Percentiles rank a stretch among this genome's conserved stretches.
Conservation (phyloP, 2,329 filamentous ascomycete species). For the Cercospora janseana region DNA sequence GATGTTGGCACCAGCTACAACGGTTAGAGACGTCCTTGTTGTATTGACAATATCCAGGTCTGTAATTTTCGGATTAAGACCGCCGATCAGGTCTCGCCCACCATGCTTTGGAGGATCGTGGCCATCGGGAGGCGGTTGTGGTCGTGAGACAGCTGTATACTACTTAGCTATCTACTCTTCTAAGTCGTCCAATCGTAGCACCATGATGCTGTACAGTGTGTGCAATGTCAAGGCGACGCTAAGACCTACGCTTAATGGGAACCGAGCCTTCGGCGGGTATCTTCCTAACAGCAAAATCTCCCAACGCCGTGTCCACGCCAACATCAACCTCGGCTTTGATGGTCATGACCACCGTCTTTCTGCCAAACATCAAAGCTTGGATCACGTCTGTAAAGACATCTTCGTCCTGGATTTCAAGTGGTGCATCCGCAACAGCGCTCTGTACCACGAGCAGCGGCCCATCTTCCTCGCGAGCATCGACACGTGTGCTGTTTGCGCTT, state of each 20-base stretch:
- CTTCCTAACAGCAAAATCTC: constrained; percentile 73
- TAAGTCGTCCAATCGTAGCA: constrained; percentile 12
- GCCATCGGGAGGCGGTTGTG: constrained; percentile 13
- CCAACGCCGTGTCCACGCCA: constrained; percentile 76
- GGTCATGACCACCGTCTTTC: constrained; percentile 65
- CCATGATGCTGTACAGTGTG: constrained; percentile 18
- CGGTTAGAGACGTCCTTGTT: constrained; percentile 64
- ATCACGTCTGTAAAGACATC: constrained; percentile 77
- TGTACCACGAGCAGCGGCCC: constrained; percentile 68
- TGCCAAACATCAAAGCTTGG: constrained; percentile 75
- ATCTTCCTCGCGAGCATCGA: constrained; percentile 55
- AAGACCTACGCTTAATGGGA: constrained; percentile 85
- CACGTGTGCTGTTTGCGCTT: constrained; percentile 72
- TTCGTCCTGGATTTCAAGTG: constrained; percentile 76
- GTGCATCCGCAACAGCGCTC: constrained; percentile 73
- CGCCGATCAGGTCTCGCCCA: constrained; percentile 16
- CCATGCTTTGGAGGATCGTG: constrained; percentile 17
- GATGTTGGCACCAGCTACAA: constrained; percentile 73
- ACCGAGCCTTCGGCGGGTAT: constrained; percentile 82
- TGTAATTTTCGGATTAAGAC: constrained; percentile 62
- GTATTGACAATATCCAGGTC: constrained; percentile 72
- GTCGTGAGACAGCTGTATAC: constrained; percentile 25
- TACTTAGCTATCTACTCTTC: constrained; percentile 31
- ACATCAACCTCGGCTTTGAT: constrained; percentile 81
- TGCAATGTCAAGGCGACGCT: constrained; percentile 19